Evolutionary conservation across 2,329 filamentous ascomycete genomes (phyloP), one percentile per base, ranked within the genome.

Genomic region (Diaporthe australafricana): DNA sequence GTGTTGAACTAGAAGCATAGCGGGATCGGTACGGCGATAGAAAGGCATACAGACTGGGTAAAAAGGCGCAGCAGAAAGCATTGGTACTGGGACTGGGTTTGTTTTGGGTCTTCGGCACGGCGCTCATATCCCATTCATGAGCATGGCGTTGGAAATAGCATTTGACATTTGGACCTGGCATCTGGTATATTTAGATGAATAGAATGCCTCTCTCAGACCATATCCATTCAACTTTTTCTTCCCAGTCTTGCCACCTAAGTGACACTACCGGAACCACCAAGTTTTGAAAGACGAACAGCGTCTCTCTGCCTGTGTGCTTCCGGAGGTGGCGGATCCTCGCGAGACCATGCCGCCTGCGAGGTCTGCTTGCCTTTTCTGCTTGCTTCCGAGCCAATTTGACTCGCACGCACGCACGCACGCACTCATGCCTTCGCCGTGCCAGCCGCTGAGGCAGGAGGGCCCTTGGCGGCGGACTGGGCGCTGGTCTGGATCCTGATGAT

Each of bases 401-500:
- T 48, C 40, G 20, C 53, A 40, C 20, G 8, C 27, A 25, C 27
- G n/a, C n/a, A 6, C 6, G 20, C 79, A 75, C 65, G 79, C 77
- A 30, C 76, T 80, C 76, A 84, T 77, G 77, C 77, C 70, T 75
- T 73, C 1, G 53, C 57, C 48, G 57, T 35, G 20, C 70, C 76
- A 11, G 73, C 74, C 56, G 74, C 74, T 68, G 76, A 78, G 25
- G 78, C 78, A 16, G 79, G 81, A 17, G 76, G 76, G 38, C 75
- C 77, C 17, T 77, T 79, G n/a, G n/a, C 45, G 2, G 76, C 76
- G 50, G 83, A 83, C 76, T 89, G 87, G 5, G 86, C 84, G 45
- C 82, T 82, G 14, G 85, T 80, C 77, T 90, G 89, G 11, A 84
- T 76, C 76, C 89, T 87, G 57, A 91, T 88, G 73, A 91, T 90